Evolutionary conservation across 23 red algal species (phyloP).

Genomic region (Gracilaria gracilis): DNA sequence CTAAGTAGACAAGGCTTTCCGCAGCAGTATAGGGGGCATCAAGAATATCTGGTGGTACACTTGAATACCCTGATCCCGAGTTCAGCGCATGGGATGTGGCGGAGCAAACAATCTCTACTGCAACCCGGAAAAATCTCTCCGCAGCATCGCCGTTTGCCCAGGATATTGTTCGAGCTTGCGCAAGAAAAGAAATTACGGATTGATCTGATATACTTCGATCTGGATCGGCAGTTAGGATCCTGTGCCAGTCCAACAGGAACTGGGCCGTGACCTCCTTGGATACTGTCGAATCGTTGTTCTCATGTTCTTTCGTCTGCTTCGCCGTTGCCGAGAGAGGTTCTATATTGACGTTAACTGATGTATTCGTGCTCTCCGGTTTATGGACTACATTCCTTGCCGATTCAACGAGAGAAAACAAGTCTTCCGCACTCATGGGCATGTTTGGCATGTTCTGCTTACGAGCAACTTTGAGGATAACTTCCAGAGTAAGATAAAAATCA

Average conservation of each 20-base stretch:
- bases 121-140: constrained; percentile 61
- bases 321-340: constrained; percentile 5
- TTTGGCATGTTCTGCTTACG: constrained; percentile 23
- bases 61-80: constrained; percentile 1
- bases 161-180: not conserved
- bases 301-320: constrained; percentile 35
- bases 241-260: constrained; percentile 69
- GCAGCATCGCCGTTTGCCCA: constrained; percentile 38
- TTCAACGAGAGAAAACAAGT: constrained; percentile 64
- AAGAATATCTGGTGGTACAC: constrained; percentile 16
- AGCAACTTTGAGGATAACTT: constrained; percentile 75
- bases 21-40: constrained; percentile 52
- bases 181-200: constrained; percentile 39
- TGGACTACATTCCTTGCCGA: constrained; percentile 42
- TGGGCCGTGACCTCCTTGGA: constrained; percentile 41
- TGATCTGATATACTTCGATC: constrained; percentile 52
- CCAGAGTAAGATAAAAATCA: constrained; percentile 77
- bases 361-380: constrained; percentile 8
- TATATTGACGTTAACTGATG: not conserved
- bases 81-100: constrained; percentile 31
- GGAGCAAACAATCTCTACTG: constrained; percentile 59
- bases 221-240: constrained; percentile 44
- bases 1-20: constrained; percentile 45
- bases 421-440: constrained; percentile 51
- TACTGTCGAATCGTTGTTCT: constrained; percentile 23